Evolutionary conservation across 2,329 filamentous ascomycete genomes (phyloP).

Genomic region (Colletotrichum tropicale): DNA sequence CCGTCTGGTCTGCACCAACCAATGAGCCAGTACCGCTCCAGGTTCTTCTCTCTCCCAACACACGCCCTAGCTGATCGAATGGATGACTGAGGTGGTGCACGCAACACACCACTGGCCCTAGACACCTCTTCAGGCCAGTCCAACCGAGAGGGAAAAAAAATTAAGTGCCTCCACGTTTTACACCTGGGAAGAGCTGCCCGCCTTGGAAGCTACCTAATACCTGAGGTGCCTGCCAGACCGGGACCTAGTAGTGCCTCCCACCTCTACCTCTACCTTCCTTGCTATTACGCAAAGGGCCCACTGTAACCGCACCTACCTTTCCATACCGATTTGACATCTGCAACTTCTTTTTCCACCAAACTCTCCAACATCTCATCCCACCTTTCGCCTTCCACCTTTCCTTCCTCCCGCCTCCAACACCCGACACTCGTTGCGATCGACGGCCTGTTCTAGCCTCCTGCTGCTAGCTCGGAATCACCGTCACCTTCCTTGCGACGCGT

Average conservation of each 20-base stretch:
- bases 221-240: background rate
- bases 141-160: background rate
- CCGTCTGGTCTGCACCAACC: background rate
- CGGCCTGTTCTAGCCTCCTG: background rate
- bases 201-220: background rate
- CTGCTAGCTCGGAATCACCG: background rate
- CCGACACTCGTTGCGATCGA: constrained; percentile 14
- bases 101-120: background rate
- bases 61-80: background rate
- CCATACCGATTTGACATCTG: constrained; percentile 20
- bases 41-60: background rate
- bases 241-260: constrained; percentile 6
- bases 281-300: constrained; percentile 22
- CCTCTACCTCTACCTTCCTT: constrained; percentile 18
- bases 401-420: background rate
- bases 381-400: background rate
- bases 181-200: background rate
- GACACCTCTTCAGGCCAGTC: background rate
- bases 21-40: background rate
- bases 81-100: background rate
- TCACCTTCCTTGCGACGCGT: background rate
- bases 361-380: constrained; percentile 15
- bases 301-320: constrained; percentile 22
- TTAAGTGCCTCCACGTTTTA: background rate
- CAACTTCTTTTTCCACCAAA: constrained; percentile 22